These are phyloP conservation scores for Arbutus unedo DNA, from an alignment of 148 eudicot genomes.

Conservation along the genomic window DNA sequence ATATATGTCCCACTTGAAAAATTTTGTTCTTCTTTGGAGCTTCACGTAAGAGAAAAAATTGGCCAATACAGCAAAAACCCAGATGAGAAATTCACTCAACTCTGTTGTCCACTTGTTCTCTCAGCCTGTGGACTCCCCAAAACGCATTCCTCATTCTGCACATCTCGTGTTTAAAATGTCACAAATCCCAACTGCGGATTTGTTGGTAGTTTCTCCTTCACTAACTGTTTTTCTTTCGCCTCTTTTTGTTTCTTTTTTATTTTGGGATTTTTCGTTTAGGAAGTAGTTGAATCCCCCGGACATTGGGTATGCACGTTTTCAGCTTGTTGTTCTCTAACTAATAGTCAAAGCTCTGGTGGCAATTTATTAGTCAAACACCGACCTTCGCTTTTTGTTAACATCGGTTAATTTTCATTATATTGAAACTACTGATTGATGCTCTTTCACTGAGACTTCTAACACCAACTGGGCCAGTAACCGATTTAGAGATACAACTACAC, in stretches of 20 bases:
- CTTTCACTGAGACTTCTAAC: neutral
- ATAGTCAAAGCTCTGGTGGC: neutral
- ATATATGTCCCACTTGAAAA: neutral
- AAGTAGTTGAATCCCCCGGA: neutral
- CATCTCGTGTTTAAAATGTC: neutral
- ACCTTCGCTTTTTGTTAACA: too few relatives aligned
- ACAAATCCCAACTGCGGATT: neutral
- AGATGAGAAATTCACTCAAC: neutral
- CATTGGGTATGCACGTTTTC: neutral
- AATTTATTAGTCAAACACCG: too few relatives aligned
- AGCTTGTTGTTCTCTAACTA: neutral
- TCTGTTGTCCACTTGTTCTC: neutral
- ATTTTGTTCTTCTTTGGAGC: neutral
- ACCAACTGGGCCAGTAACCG: too few relatives aligned
- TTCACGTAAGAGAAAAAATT: neutral
- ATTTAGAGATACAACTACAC: too few relatives aligned
- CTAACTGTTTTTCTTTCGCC: neutral
- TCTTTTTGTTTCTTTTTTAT: neutral
- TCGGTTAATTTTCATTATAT: too few relatives aligned
- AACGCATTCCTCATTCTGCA: neutral
- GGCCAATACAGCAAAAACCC: too few relatives aligned
- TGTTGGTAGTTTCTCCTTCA: neutral
- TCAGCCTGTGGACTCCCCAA: neutral
- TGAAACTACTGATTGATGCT: neutral
- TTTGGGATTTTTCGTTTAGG: neutral